phyloP scores from a whole-genome alignment of 2,329 filamentous ascomycete species.

The Penicillium sp. region DNA sequence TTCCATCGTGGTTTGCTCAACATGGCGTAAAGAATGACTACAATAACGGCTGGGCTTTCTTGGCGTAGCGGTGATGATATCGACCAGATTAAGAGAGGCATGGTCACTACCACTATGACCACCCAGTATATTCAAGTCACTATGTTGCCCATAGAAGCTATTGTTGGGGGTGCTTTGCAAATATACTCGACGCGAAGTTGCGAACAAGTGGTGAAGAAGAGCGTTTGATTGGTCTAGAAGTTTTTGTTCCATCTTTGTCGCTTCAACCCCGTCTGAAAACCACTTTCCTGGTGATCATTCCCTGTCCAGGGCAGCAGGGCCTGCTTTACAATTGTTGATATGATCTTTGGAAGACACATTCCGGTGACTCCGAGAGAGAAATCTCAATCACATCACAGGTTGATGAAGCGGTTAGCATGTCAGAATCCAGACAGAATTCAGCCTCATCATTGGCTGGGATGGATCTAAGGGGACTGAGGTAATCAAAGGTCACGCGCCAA shows the following conservation, averaged over 20 bases:
- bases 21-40: neutral
- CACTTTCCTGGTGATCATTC: too few species aligned
- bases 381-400: too few species aligned
- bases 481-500: constrained; percentile 1
- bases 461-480: too few species aligned
- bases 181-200: neutral
- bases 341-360: neutral
- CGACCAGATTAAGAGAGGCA: neutral
- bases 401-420: too few species aligned
- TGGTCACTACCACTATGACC: neutral
- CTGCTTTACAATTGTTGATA: neutral
- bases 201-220: neutral
- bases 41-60: neutral
- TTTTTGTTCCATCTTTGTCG: constrained; percentile 3
- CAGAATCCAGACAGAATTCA: too few species aligned
- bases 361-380: too few species aligned
- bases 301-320: too few species aligned
- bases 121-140: too few species aligned
- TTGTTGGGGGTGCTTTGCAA: too few species aligned
- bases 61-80: neutral
- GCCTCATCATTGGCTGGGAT: too few species aligned
- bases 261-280: constrained; percentile 2
- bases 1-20: neutral
- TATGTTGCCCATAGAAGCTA: too few species aligned
- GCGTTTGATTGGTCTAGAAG: neutral